phyloP scores from a whole-genome alignment of 1,284 basidiomycete genomes.

The Garcileccinum viscosum region DNA sequence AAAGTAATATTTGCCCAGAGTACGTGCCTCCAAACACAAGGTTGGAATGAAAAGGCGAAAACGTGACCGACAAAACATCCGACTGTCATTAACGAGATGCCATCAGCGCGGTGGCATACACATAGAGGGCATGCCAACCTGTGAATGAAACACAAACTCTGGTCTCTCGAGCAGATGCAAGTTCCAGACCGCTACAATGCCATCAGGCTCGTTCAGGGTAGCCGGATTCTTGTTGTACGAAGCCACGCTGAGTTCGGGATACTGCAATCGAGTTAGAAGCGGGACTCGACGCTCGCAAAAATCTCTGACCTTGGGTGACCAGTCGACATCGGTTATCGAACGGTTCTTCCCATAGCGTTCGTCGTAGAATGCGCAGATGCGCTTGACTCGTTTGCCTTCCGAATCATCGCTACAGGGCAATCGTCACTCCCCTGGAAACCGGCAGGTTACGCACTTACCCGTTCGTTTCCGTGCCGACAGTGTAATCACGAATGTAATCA shows the following conservation, averaged over 20 bases:
- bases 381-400: slow-evolving; percentile 87
- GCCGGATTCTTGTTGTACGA: slow-evolving; percentile 97
- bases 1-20: slow-evolving; percentile 96
- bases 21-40: slow-evolving; percentile 98
- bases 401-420: slow-evolving; percentile 73
- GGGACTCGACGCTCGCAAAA: neutral
- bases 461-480: slow-evolving; percentile 78
- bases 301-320: slow-evolving; percentile 86
- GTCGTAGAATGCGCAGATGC: slow-evolving; percentile 87
- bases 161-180: slow-evolving; percentile 92
- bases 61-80: slow-evolving; percentile 94
- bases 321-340: slow-evolving; percentile 95
- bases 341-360: slow-evolving; percentile 89
- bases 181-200: slow-evolving; percentile 98
- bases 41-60: slow-evolving; percentile 98
- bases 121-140: slow-evolving; percentile 57
- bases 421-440: slow-evolving; percentile 7
- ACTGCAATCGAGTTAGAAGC: slow-evolving; percentile 55
- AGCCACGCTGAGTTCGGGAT: slow-evolving; percentile 92
- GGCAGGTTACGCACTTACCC: slow-evolving; percentile 53
- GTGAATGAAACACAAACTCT: slow-evolving; percentile 97
- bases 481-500: slow-evolving; percentile 97
- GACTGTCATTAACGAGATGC: slow-evolving; percentile 61
- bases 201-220: slow-evolving; percentile 92
- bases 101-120: slow-evolving; percentile 19